Conservation (phyloP, 768 basidiomycete genomes). For the Phlebiopsis gigantea region DNA sequence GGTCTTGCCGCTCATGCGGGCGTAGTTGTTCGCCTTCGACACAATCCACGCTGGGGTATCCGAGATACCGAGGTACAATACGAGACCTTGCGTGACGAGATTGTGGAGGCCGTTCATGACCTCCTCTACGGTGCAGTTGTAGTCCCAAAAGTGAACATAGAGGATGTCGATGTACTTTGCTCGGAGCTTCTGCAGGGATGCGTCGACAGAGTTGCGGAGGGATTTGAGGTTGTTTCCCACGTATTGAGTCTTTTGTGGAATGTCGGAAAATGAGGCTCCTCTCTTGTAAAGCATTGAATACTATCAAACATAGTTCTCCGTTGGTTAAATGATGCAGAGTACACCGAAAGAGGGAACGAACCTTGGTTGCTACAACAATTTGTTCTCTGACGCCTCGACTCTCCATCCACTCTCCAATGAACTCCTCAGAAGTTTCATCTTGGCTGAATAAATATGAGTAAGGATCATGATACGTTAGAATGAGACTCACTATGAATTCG, state of each 20-base stretch:
- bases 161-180: constrained; percentile 42
- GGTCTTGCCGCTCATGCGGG: constrained; percentile 32
- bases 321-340: neutral
- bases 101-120: constrained; percentile 50
- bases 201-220: constrained; percentile 28
- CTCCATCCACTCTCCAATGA: constrained; percentile 36
- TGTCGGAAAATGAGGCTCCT: constrained; percentile 15
- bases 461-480: neutral
- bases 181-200: constrained; percentile 35
- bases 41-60: constrained; percentile 34
- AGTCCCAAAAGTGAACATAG: constrained; percentile 49
- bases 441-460: constrained; percentile 16
- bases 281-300: constrained; percentile 16
- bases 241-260: constrained; percentile 22
- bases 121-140: constrained; percentile 46
- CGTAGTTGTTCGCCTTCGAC: constrained; percentile 31
- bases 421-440: constrained; percentile 27
- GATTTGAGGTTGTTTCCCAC: constrained; percentile 36
- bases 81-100: constrained; percentile 46
- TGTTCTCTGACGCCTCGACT: constrained; percentile 27
- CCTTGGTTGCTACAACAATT: constrained; percentile 24
- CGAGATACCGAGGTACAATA: constrained; percentile 29
- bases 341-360: constrained; percentile 8
- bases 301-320: neutral
- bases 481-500: constrained; percentile 34